phyloP scores from a whole-genome alignment of 192 early-diverging fungal genomes.

The Linnemannia exigua region DNA sequence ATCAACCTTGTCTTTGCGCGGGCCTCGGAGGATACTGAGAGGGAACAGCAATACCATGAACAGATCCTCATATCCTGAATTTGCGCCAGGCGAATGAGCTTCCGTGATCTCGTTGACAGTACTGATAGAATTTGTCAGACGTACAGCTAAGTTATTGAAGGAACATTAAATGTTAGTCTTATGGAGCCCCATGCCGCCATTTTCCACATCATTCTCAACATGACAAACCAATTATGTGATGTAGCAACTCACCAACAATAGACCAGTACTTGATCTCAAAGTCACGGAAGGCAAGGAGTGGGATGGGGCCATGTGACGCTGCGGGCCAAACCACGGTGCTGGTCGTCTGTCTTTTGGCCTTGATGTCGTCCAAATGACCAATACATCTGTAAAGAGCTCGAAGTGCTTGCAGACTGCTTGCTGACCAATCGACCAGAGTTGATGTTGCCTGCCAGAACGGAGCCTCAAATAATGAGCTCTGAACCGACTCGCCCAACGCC shows the following conservation, averaged over 20 bases:
- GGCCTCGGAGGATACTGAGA: slow-evolving; percentile 16
- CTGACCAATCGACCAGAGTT: slow-evolving; percentile 34
- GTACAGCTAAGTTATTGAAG: slow-evolving; percentile 14
- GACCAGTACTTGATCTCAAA: slow-evolving; percentile 47
- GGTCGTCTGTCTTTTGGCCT: slow-evolving; percentile 9
- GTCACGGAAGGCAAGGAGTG: slow-evolving; percentile 12
- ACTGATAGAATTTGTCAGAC: slow-evolving; percentile 20
- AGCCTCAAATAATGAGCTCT: slow-evolving; percentile 26
- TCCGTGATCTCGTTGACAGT: slow-evolving; percentile 33
- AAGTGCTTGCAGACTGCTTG: slow-evolving; percentile 9
- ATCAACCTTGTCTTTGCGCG: neutral
- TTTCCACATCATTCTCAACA: no score
- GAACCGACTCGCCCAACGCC: slow-evolving; percentile 32
- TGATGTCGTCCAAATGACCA: slow-evolving; percentile 39
- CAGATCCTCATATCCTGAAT: slow-evolving; percentile 8
- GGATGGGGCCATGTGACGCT: slow-evolving; percentile 4
- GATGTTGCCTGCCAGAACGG: slow-evolving; percentile 37
- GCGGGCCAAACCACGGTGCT: slow-evolving; percentile 13
- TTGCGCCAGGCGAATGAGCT: neutral
- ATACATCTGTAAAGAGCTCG: slow-evolving; percentile 31
- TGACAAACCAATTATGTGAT: no score
- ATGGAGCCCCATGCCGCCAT: no score
- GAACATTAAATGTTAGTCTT: neutral
- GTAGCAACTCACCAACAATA: slow-evolving; percentile 26
- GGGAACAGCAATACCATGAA: slow-evolving; percentile 25